Evolutionary conservation across 495 filamentous ascomycete genomes (phyloP).

Genomic region (Hyaloscypha finlandica): DNA sequence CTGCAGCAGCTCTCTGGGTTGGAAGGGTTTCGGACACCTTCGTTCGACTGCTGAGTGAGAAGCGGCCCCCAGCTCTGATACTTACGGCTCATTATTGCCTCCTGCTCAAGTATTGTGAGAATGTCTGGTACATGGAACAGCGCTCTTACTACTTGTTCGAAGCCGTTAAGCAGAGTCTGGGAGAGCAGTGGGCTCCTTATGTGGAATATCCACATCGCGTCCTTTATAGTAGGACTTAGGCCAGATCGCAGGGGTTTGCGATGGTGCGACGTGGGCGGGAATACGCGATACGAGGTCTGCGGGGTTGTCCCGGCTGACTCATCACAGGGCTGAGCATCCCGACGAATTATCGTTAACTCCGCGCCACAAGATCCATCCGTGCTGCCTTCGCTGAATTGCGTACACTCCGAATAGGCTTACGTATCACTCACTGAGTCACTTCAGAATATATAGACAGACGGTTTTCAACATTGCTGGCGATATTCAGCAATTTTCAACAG

Average conservation of each 20-base stretch:
- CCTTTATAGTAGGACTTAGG: neutral
- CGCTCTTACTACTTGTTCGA: conserved; percentile 10
- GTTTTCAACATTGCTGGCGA: neutral
- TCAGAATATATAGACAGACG: neutral
- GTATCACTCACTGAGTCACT: neutral
- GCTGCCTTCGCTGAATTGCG: neutral
- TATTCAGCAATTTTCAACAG: neutral
- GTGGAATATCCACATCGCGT: conserved; percentile 13
- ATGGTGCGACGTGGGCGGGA: no score
- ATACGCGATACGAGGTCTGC: neutral
- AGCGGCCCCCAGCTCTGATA: conserved; percentile 13
- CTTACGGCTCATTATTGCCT: conserved; percentile 22
- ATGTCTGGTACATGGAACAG: conserved; percentile 18
- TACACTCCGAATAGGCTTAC: neutral
- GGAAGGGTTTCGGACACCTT: conserved; percentile 5
- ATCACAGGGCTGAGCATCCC: neutral
- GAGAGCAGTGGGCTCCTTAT: conserved; percentile 13
- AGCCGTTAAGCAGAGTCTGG: conserved; percentile 8
- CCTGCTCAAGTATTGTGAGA: neutral
- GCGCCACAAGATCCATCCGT: neutral
- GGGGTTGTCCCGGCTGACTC: neutral
- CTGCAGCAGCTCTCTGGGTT: conserved; percentile 8
- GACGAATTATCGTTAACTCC: neutral
- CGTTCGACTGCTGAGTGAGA: conserved; percentile 13
- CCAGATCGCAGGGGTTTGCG: neutral